phyloP scores from a whole-genome alignment of 768 basidiomycete species.

The Mycena maculata region DNA sequence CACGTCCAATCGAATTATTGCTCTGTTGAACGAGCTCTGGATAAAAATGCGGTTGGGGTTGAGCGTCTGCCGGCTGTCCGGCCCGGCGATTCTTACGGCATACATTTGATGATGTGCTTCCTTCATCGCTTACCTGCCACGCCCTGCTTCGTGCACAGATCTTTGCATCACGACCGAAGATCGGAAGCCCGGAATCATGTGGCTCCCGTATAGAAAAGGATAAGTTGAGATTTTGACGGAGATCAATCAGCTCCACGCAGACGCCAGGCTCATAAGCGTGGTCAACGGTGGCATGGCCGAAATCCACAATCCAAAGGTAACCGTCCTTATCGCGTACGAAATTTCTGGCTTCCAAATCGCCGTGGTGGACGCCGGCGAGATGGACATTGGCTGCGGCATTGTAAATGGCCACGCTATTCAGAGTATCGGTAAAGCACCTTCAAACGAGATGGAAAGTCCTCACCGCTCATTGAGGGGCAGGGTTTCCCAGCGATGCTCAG shows the following conservation, averaged over 20 bases:
- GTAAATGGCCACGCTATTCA: neutral
- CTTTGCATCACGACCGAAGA: too few species aligned
- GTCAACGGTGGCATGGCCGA: slow-evolving; percentile 3
- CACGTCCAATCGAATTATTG: too few species aligned
- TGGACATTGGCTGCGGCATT: neutral
- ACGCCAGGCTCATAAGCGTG: slow-evolving; percentile 3
- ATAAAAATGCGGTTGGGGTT: too few species aligned
- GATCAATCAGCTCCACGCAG: neutral
- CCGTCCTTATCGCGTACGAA: neutral
- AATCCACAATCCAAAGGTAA: slow-evolving; percentile 3
- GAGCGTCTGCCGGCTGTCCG: too few species aligned
- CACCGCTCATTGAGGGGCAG: slow-evolving; percentile 1
- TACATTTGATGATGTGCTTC: too few species aligned
- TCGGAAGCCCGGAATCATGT: too few species aligned
- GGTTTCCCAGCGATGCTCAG: neutral
- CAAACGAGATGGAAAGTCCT: neutral
- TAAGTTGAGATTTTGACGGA: neutral
- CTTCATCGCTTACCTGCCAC: too few species aligned
- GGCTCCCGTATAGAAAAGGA: too few species aligned
- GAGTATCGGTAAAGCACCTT: neutral
- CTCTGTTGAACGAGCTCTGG: too few species aligned
- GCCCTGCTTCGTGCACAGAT: too few species aligned
- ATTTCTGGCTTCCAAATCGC: slow-evolving; percentile 7
- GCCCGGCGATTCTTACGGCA: too few species aligned
- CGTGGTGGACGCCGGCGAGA: slow-evolving; percentile 8